Base-by-base conservation (phyloP, 345 rosid genomes). In the Acer negundo region DNA sequence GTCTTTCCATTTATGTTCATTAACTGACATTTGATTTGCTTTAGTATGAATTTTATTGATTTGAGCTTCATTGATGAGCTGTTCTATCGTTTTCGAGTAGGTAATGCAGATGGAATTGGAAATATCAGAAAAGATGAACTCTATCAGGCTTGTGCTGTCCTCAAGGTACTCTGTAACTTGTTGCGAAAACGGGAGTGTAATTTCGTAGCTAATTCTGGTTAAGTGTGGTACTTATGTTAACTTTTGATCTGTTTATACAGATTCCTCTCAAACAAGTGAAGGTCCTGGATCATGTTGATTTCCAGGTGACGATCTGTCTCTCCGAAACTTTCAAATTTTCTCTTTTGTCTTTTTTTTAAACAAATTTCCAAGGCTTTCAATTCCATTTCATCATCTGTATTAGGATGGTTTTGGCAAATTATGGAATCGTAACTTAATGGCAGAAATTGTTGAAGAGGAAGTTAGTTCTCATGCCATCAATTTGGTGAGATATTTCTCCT, bases 21-120 rank as follows among this genome's bases (percentile, higher is more conserved):
- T 35, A 10, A 23, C 62, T 46, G 10, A 6, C 42, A 7, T 40
- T 24, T 15, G 49, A 7, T 40, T 24, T 15, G 31, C 66, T 22
- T 72, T 64, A 71, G 44, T 20, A 58, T 72, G 53, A 61, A 59
- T 59, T 40, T 69, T 35, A 31, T 53, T 28, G 42, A 35, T 35
- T 35, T 35, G 11, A 19, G 69, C 69, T 66, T 35, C 47, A 13
- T 69, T 73, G 66, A 47, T 73, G 66, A 47, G 9, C 15, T 73
- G 19, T 70, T 20, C 38, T 40, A 74, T 76, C 58, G 24, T 16
- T 16, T 47, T 40, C 65, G 16, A 77, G 49, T 72, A 93, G 93
- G 97, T 75, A 87, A 95, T 22, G 97, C 92, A 13, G 93, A 93
- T 90, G 97, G 94, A 59, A 73, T 86, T 80, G 98, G 98, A 79